A percentile compares a stretch with the other conserved stretches of the same genome.
phyloP scores from a whole-genome alignment of 2,329 filamentous ascomycete species.

The Aspergillus brunneoviolaceus region DNA sequence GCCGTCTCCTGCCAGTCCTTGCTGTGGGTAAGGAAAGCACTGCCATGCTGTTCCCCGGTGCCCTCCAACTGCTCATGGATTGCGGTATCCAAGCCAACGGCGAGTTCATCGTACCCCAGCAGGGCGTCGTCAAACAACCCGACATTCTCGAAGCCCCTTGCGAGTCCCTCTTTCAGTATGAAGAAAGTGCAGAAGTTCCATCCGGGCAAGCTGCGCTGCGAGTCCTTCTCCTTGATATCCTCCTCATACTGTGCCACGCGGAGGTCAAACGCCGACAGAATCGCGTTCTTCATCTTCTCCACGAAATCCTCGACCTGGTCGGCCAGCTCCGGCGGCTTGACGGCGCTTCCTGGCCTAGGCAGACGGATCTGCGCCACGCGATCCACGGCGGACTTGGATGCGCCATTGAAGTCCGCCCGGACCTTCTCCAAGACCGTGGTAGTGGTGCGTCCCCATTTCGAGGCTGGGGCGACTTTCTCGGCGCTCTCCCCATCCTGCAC shows the following conservation, averaged over 20 bases:
- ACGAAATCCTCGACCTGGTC: slow-evolving; percentile 82
- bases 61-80: slow-evolving; percentile 70
- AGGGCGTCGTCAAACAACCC: slow-evolving; percentile 93
- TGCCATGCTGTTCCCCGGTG: slow-evolving; percentile 65
- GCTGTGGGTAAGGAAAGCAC: slow-evolving; percentile 69
- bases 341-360: slow-evolving; percentile 47
- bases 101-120: slow-evolving; percentile 91
- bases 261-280: slow-evolving; percentile 84
- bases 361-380: slow-evolving; percentile 84
- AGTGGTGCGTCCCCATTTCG: slow-evolving; percentile 75
- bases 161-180: slow-evolving; percentile 91
- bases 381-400: slow-evolving; percentile 70
- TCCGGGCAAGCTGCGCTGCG: slow-evolving; percentile 79
- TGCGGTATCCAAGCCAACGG: slow-evolving; percentile 79
- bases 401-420: slow-evolving; percentile 82
- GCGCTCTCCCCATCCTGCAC: slow-evolving; percentile 72
- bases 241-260: slow-evolving; percentile 94
- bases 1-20: slow-evolving; percentile 67
- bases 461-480: slow-evolving; percentile 65
- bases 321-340: slow-evolving; percentile 76
- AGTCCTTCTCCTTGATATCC: slow-evolving; percentile 91
- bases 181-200: slow-evolving; percentile 99
- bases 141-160: slow-evolving; percentile 91
- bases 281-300: slow-evolving; percentile 80
- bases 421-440: slow-evolving; percentile 87